Evolutionary conservation across 495 filamentous ascomycete genomes (phyloP).

Genomic region (Hyphodiscus hymeniophilus): DNA sequence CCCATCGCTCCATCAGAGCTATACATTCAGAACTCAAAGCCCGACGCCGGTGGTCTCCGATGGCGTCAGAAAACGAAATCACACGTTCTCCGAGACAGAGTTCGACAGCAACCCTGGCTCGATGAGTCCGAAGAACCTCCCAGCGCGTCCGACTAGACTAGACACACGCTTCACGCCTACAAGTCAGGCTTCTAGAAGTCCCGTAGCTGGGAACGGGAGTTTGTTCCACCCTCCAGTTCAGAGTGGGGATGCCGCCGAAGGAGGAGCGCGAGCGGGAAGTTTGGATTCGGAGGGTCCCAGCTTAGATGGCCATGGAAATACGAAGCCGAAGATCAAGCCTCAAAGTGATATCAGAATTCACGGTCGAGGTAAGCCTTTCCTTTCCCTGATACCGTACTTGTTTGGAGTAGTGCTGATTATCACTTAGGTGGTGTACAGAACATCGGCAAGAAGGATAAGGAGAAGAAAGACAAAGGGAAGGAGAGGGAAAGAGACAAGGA

Average conservation of each 20-base stretch:
- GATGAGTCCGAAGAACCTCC: background rate
- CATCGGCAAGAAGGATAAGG: constrained; percentile 26
- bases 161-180: background rate
- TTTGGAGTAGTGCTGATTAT: constrained; percentile 24
- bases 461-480: constrained; percentile 37
- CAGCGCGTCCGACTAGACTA: constrained; percentile 1
- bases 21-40: background rate
- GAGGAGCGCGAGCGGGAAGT: constrained; percentile 24
- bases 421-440: constrained; percentile 47
- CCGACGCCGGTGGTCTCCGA: background rate
- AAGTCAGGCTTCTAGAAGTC: background rate
- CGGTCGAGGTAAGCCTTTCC: constrained; percentile 31
- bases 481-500: constrained; percentile 39
- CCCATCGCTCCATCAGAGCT: background rate
- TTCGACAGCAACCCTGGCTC: background rate
- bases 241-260: background rate
- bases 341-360: constrained; percentile 30
- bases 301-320: constrained; percentile 33
- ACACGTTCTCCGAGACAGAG: background rate
- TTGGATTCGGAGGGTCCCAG: constrained; percentile 34
- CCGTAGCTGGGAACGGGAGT: background rate
- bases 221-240: background rate
- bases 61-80: background rate
- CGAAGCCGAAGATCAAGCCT: constrained; percentile 27
- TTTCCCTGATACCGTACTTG: background rate